Conservation (phyloP, 805 yeast species). For the Spathaspora sp. region DNA sequence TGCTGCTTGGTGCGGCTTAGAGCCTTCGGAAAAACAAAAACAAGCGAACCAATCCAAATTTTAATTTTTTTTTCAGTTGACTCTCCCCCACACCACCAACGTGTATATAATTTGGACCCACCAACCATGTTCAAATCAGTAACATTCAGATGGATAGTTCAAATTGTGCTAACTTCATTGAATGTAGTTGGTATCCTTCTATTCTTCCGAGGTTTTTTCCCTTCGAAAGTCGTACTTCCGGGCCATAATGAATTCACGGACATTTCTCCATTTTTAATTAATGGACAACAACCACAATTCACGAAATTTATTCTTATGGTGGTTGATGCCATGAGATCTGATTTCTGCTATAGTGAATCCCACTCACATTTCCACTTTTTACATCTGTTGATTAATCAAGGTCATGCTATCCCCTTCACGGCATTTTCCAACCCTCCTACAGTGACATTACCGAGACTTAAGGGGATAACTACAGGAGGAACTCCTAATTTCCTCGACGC, state of each 20-base stretch:
- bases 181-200: conserved; percentile 48
- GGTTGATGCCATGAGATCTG: conserved; percentile 90
- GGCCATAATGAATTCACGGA: conserved; percentile 44
- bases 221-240: conserved; percentile 73
- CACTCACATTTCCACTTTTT: conserved; percentile 62
- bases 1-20: not conserved
- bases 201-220: conserved; percentile 85
- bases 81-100: not conserved
- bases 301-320: conserved; percentile 75
- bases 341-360: conserved; percentile 65
- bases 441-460: conserved; percentile 89
- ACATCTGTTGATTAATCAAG: conserved; percentile 60
- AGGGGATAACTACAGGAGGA: conserved; percentile 92
- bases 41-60: not conserved
- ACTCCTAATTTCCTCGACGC: conserved; percentile 95
- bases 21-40: too few relatives aligned
- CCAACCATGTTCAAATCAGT: conserved; percentile 5
- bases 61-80: not conserved
- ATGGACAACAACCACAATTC: conserved; percentile 42
- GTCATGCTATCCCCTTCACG: conserved; percentile 82
- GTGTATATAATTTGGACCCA: not conserved
- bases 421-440: conserved; percentile 95
- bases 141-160: conserved; percentile 14
- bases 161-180: conserved; percentile 3
- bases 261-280: conserved; percentile 16